phyloP scores from a whole-genome alignment of 495 filamentous ascomycete species.

The Lasiosphaeria miniovina region DNA sequence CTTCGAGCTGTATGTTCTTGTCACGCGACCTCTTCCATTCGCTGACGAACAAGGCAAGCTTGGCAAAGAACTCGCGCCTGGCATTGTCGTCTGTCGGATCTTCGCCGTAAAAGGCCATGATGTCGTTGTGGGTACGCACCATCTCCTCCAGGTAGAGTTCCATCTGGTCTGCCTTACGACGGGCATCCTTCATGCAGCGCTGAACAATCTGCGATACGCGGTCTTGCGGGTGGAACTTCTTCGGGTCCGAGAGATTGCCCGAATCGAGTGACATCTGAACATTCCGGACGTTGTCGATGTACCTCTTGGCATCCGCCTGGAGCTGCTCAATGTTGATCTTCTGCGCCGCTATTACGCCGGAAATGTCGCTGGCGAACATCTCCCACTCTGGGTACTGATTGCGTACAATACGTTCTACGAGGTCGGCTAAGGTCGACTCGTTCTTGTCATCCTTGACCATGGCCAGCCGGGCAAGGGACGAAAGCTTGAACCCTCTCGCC shows the following conservation, averaged over 20 bases:
- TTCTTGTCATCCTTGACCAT: constrained; percentile 99
- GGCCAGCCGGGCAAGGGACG: constrained; percentile 85
- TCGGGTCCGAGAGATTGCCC: constrained; percentile 91
- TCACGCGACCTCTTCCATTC: constrained; percentile 96
- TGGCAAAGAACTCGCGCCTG: constrained; percentile 93
- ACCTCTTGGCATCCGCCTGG: constrained; percentile 82
- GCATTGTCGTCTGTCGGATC: constrained; percentile 89
- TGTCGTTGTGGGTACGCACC: constrained; percentile 86
- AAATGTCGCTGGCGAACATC: constrained; percentile 79
- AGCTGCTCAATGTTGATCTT: constrained; percentile 96
- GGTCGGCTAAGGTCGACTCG: constrained; percentile 89
- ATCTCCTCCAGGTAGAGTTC: constrained; percentile 91
- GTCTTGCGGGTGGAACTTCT: constrained; percentile 97
- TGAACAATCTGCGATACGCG: constrained; percentile 89
- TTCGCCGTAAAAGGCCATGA: constrained; percentile 96
- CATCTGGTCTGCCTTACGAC: constrained; percentile 95
- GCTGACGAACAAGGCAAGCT: constrained; percentile 83
- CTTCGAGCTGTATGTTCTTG: constrained; percentile 86
- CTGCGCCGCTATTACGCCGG: constrained; percentile 74
- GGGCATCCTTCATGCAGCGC: constrained; percentile 91
- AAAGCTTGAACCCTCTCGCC: constrained; percentile 94
- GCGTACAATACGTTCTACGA: constrained; percentile 95
- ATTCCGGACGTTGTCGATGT: constrained; percentile 92
- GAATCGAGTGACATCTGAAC: constrained; percentile 87
- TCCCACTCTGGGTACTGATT: constrained; percentile 97